phyloP scores from a whole-genome alignment of 768 basidiomycete genomes.

The Hemileccinum rubropunctum region DNA sequence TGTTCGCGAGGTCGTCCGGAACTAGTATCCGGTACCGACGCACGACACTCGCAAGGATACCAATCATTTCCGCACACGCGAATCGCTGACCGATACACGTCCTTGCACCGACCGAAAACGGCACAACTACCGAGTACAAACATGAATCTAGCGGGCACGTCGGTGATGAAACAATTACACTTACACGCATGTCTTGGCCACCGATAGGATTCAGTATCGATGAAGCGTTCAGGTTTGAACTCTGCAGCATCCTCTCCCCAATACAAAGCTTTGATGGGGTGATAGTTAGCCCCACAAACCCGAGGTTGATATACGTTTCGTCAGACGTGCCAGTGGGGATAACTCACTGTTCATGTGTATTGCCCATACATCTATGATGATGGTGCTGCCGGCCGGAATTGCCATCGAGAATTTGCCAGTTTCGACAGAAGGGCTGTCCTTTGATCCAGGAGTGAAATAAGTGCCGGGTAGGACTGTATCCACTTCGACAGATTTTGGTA shows the following conservation, averaged over 20 bases:
- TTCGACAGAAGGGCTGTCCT: constrained; percentile 9
- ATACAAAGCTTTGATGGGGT: too few relatives aligned
- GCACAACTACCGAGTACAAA: constrained; percentile 30
- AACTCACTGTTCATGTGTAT: constrained; percentile 46
- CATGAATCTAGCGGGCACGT: background rate
- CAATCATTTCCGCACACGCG: constrained; percentile 40
- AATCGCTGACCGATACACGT: constrained; percentile 52
- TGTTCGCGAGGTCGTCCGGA: constrained; percentile 33
- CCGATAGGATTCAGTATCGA: constrained; percentile 46
- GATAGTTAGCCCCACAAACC: too few relatives aligned
- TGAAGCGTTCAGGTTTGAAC: constrained; percentile 50
- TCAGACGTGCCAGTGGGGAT: background rate
- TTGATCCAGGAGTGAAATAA: constrained; percentile 31
- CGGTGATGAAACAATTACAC: constrained; percentile 4
- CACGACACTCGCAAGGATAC: constrained; percentile 43
- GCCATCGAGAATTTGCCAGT: constrained; percentile 33
- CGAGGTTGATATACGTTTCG: background rate
- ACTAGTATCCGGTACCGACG: constrained; percentile 40
- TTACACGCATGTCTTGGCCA: constrained; percentile 53
- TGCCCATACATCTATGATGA: constrained; percentile 41
- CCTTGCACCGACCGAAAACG: constrained; percentile 45
- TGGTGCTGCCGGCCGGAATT: constrained; percentile 37
- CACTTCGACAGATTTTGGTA: constrained; percentile 32
- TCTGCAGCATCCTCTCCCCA: constrained; percentile 46
- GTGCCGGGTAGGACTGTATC: constrained; percentile 37